Evolutionary conservation across 768 basidiomycete genomes (phyloP), one percentile per base, ranked within the genome.

Genomic region (Bullera alba): DNA sequence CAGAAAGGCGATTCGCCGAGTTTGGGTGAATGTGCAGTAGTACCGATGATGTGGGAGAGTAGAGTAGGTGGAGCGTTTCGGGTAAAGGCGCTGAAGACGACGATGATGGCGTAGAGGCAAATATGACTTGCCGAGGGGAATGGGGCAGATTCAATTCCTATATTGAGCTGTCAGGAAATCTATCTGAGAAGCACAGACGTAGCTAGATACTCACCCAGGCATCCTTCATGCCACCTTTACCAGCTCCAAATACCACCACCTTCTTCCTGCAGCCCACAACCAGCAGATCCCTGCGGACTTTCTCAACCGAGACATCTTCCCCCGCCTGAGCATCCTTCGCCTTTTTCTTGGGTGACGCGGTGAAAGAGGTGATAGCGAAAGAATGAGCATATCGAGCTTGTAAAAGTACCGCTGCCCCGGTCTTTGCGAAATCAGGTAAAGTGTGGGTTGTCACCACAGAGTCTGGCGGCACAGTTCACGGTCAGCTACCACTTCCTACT

Each of bases 101-200:
- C 0, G 88, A 87, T 5, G 35, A 90, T 77, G 69, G 87, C 81
- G 32, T 88, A 54, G 25, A 82, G 43, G 88, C 72, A 67, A 96
- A 92, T 2, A 83, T 76, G 43, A 95, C 83, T 0, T 79, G 77
- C 34, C 95, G 81, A n/a, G 95, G 84, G 7, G 91, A 90, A 68
- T 97, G 93, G 12, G 92, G 86, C 3, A 96, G 76, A 0, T 77
- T 62, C 2, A 82, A 75, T 79, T 97, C 93, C 86, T 92, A 44
- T 16, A 22, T 16, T 12, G n/a, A 30, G 23, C n/a, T n/a, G n/a
- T 26, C 14, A 39, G 39, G 4, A n/a, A 21, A 22, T 50, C 22
- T 8, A 28, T 21, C 23, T 36, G 21, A 10, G 23, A 16, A 15
- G 21, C 5, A 79, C 78, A 67, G 90, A 86, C 16, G 90, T 70